These are phyloP conservation scores for Austroboletus novae-zelandiae DNA, from an alignment of 1,284 basidiomycete genomes.

Conservation along the genomic window DNA sequence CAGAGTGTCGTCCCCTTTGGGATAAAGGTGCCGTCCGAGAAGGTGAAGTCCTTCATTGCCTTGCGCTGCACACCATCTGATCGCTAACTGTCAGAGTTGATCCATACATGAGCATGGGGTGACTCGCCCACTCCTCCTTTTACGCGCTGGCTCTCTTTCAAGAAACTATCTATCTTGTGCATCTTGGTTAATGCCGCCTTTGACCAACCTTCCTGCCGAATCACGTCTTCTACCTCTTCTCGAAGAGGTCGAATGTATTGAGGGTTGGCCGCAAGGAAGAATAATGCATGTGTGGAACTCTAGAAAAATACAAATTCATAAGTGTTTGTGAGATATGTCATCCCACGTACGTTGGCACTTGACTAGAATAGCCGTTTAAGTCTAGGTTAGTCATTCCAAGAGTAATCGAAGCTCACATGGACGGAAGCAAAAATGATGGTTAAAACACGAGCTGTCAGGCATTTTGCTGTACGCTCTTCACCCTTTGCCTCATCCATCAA, in stretches of 20 bases:
- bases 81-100: neutral
- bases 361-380: slow-evolving; percentile 6
- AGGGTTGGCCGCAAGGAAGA: slow-evolving; percentile 37
- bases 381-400: neutral
- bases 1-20: slow-evolving; percentile 36
- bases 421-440: slow-evolving; percentile 39
- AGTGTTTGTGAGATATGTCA: neutral
- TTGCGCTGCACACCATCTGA: slow-evolving; percentile 34
- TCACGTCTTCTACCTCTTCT: slow-evolving; percentile 28
- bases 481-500: slow-evolving; percentile 40
- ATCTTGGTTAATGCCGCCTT: slow-evolving; percentile 40
- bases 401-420: slow-evolving; percentile 23
- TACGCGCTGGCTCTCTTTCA: slow-evolving; percentile 41
- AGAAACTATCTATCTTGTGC: slow-evolving; percentile 46
- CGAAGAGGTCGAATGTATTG: slow-evolving; percentile 25
- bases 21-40: slow-evolving; percentile 42
- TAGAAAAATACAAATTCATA: slow-evolving; percentile 4
- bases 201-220: slow-evolving; percentile 43
- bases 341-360: slow-evolving; percentile 13
- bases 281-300: slow-evolving; percentile 36
- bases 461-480: slow-evolving; percentile 27
- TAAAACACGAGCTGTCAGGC: slow-evolving; percentile 35
- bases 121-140: slow-evolving; percentile 14
- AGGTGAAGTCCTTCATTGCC: slow-evolving; percentile 37
- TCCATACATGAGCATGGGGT: neutral